Evolutionary conservation across 2,329 filamentous ascomycete species (phyloP).

Genomic region (Fusarium marasasianum): DNA sequence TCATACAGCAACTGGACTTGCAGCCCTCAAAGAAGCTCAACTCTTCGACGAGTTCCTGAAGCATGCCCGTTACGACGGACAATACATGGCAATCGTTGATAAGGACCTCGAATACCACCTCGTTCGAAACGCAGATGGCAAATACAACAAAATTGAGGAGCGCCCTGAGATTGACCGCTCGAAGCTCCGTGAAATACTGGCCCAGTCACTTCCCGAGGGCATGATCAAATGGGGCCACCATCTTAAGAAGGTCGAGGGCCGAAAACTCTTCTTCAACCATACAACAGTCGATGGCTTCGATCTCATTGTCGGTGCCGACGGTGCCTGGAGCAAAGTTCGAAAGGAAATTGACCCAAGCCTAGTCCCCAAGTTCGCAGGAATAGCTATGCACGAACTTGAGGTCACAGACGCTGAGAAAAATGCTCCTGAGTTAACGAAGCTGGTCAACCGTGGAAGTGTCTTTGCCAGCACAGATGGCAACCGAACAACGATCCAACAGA

Average conservation of each 20-base stretch:
- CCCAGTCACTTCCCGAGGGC: constrained; percentile 55
- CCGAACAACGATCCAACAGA: constrained; percentile 51
- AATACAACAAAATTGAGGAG: constrained; percentile 43
- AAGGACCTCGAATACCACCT: constrained; percentile 50
- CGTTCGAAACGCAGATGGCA: constrained; percentile 37
- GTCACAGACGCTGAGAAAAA: constrained; percentile 53
- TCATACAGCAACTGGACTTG: constrained; percentile 60
- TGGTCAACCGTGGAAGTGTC: constrained; percentile 58
- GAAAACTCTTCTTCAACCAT: constrained; percentile 52
- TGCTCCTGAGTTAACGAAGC: constrained; percentile 54
- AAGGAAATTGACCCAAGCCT: constrained; percentile 47
- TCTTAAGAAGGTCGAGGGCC: constrained; percentile 51
- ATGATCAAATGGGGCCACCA: constrained; percentile 58
- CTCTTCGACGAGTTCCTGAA: constrained; percentile 61
- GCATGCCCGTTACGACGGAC: constrained; percentile 61
- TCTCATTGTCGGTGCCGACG: constrained; percentile 50
- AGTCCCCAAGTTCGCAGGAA: constrained; percentile 57
- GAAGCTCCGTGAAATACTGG: constrained; percentile 55
- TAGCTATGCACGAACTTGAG: constrained; percentile 54
- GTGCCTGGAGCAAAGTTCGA: constrained; percentile 51
- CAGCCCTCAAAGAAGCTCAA: constrained; percentile 59
- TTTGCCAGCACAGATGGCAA: constrained; percentile 56
- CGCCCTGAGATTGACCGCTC: constrained; percentile 64
- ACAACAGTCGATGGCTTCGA: constrained; percentile 51
- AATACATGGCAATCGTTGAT: constrained; percentile 59